Evolutionary conservation across 1,284 basidiomycete species (phyloP), one percentile per base, ranked within the genome.

Genomic region (Tranzscheliella williamsii): DNA sequence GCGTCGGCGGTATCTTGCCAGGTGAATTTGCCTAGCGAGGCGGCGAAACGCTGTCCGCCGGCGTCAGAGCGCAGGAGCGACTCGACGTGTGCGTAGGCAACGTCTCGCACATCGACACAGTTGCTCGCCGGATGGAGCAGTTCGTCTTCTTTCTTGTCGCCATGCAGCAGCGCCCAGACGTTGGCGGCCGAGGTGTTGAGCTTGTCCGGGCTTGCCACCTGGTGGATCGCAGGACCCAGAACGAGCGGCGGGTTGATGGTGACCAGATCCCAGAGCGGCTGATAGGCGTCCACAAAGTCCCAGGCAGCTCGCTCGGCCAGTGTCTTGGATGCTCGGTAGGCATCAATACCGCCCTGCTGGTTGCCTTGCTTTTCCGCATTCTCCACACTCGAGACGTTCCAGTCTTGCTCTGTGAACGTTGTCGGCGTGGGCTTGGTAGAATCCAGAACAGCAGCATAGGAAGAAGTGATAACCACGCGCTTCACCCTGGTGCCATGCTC

Each of bases 381-480:
- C 18, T 81, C 72, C n/a, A 83, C 75, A 3, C 83, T 81, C 30
- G 81, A 79, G 7, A 83, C 74, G 79, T 90, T 88, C 88, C 88
- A 90, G 73, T 87, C 82, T n/a, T 70, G 51, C 61, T 85, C 64
- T 17, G 58, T 55, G 53, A 53, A 74, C n/a, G 47, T 44, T 17
- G 44, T 42, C 38, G 53, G 66, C 4, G 47, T 53, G 18, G 52
- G 40, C 6, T 72, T 49, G 26, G 50, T 46, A 3, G 77, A 54
- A 32, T 79, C 77, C 30, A 83, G 54, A 47, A 86, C 76, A 3
- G 85, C 78, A 0, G 83, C 84, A 33, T 79, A 81, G 0, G 87
- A 87, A 2, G 83, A 84, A 0, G 86, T 87, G 49, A 89, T 78
- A 39, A 90, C 84, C 32, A 90, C 80, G 2, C 88, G 72, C 43